Evolutionary conservation across 169 alveolate species (phyloP).

Genomic region (Cardiosporidium cionae): DNA sequence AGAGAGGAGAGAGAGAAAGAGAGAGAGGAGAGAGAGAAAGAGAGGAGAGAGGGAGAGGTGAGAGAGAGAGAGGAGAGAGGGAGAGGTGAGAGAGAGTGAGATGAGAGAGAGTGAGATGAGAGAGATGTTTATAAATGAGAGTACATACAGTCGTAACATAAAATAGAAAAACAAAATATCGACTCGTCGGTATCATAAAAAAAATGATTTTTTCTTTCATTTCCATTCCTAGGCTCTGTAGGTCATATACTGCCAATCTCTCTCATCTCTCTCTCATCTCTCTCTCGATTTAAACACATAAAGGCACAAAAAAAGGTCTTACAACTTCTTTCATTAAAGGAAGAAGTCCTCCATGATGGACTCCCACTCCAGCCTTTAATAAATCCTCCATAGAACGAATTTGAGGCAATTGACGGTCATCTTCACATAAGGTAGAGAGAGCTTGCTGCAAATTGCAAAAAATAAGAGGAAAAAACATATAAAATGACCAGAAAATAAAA

Average conservation of each 20-base stretch:
- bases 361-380: slow-evolving; percentile 85
- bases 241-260: too few relatives aligned
- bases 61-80: neutral
- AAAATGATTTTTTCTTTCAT: too few relatives aligned
- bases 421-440: neutral
- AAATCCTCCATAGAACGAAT: slow-evolving; percentile 7
- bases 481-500: too few relatives aligned
- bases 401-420: slow-evolving; percentile 27
- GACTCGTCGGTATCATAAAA: too few relatives aligned
- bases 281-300: neutral
- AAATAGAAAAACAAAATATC: too few relatives aligned
- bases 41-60: too few relatives aligned
- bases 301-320: neutral
- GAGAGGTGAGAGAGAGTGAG: neutral
- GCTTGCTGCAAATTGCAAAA: neutral
- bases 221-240: too few relatives aligned
- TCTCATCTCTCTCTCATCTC: neutral
- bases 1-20: neutral
- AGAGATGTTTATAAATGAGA: neutral
- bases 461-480: too few relatives aligned
- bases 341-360: slow-evolving; percentile 96
- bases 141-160: too few relatives aligned
- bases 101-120: neutral
- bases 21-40: neutral
- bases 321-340: slow-evolving; percentile 95